Conservation (phyloP, 768 basidiomycete species). For the Mycena metata region DNA sequence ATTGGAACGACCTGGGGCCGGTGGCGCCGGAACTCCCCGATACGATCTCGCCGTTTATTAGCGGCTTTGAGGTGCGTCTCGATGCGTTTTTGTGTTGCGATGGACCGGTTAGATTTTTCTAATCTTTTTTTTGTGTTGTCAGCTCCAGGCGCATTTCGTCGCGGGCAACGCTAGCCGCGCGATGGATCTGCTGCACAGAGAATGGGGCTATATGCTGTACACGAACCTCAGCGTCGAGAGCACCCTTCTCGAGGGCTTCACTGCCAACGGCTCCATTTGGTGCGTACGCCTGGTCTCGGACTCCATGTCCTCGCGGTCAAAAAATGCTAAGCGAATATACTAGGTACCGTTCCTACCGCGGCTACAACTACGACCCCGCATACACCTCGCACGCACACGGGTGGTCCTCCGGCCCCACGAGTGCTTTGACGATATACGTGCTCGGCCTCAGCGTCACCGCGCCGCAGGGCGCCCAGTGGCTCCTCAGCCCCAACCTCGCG, state of each 20-base stretch:
- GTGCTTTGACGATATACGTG: slow-evolving; percentile 69
- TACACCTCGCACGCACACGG: slow-evolving; percentile 74
- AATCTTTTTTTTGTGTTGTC: not conserved
- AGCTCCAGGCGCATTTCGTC: slow-evolving; percentile 72
- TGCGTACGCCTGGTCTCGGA: slow-evolving; percentile 40
- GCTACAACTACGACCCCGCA: slow-evolving; percentile 69
- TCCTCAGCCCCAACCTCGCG: slow-evolving; percentile 59
- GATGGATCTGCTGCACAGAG: slow-evolving; percentile 64
- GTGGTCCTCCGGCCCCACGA: slow-evolving; percentile 71
- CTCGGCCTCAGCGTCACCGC: slow-evolving; percentile 65
- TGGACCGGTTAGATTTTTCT: too few species aligned
- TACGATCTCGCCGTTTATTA: slow-evolving; percentile 71
- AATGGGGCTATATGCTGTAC: slow-evolving; percentile 74
- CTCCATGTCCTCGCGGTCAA: not conserved
- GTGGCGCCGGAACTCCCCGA: slow-evolving; percentile 70
- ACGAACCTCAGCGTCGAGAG: slow-evolving; percentile 69
- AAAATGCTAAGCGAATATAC: not conserved
- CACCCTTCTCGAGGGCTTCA: slow-evolving; percentile 71
- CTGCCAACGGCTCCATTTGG: slow-evolving; percentile 68
- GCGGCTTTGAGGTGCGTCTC: slow-evolving; percentile 65
- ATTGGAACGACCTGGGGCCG: slow-evolving; percentile 68
- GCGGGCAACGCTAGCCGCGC: slow-evolving; percentile 65
- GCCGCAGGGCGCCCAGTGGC: slow-evolving; percentile 63
- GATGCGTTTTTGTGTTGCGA: too few species aligned
- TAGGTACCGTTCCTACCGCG: slow-evolving; percentile 67